A percentile compares a stretch with the other conserved stretches of the same genome.
Evolutionary conservation across 1,139 yeast genomes (phyloP).

Genomic region (Blastobotrys buckinghamii): DNA sequence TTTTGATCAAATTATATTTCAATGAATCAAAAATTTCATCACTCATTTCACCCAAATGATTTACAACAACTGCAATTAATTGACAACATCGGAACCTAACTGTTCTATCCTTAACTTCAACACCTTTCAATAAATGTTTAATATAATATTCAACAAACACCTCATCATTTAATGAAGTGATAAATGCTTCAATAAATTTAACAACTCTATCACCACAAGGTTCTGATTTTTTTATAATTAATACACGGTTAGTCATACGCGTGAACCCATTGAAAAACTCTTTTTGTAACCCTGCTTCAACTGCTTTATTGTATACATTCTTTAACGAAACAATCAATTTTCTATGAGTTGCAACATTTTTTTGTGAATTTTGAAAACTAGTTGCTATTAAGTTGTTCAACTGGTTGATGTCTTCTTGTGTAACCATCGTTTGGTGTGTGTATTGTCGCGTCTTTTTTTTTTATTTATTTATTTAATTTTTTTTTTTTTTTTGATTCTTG

Average conservation of each 20-base stretch:
- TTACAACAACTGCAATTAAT: slow-evolving; percentile 65
- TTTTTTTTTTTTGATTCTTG: not conserved
- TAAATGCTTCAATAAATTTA: slow-evolving; percentile 64
- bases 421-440: slow-evolving; percentile 4
- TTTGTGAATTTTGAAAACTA: slow-evolving; percentile 78
- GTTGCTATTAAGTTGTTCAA: slow-evolving; percentile 41
- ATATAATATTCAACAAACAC: slow-evolving; percentile 58
- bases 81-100: slow-evolving; percentile 83
- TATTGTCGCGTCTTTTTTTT: not conserved
- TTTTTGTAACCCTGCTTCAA: slow-evolving; percentile 46
- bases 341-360: slow-evolving; percentile 66
- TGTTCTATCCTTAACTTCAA: slow-evolving; percentile 66
- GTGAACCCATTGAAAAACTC: slow-evolving; percentile 57
- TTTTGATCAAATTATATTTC: slow-evolving; percentile 51
- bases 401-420: slow-evolving; percentile 19
- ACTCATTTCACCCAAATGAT: slow-evolving; percentile 70
- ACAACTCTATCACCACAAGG: slow-evolving; percentile 71
- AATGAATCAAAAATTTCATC: slow-evolving; percentile 63
- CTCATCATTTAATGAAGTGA: slow-evolving; percentile 43
- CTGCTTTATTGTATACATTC: slow-evolving; percentile 53
- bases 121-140: slow-evolving; percentile 64
- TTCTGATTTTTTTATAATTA: slow-evolving; percentile 67
- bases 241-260: slow-evolving; percentile 54
- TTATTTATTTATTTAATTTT: no score
- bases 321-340: slow-evolving; percentile 62